Evolutionary conservation across 352 stramenopile species (phyloP).

Genomic region (Peronospora farinosa): DNA sequence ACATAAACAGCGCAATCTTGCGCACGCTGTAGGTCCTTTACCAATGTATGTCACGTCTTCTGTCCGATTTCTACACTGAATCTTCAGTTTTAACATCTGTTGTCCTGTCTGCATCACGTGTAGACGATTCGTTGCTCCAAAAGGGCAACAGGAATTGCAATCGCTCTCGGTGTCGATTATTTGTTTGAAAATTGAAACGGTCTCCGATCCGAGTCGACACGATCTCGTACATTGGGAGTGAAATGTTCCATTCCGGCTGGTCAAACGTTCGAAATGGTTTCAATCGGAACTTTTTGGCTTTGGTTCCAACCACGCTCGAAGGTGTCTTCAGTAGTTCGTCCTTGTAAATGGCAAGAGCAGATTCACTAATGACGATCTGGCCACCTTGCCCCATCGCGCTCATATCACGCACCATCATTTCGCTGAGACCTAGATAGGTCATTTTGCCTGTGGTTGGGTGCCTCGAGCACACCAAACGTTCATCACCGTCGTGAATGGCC

Average conservation of each 20-base stretch:
- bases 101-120: constrained; percentile 11
- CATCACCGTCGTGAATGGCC: constrained; percentile 67
- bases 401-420: constrained; percentile 64
- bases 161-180: constrained; percentile 11
- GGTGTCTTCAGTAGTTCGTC: constrained; percentile 26
- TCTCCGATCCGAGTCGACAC: constrained; percentile 35
- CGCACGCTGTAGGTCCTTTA: too few species aligned
- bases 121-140: constrained; percentile 20
- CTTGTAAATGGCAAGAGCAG: constrained; percentile 39
- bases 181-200: constrained; percentile 27
- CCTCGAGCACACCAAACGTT: constrained; percentile 52
- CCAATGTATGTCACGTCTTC: too few species aligned
- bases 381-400: constrained; percentile 56
- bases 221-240: constrained; percentile 38
- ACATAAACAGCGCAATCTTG: too few species aligned
- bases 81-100: too few species aligned
- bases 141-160: constrained; percentile 25
- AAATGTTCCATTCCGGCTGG: constrained; percentile 33
- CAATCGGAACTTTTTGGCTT: constrained; percentile 30
- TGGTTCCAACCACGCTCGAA: not conserved
- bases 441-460: constrained; percentile 74
- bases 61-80: too few species aligned
- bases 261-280: constrained; percentile 30
- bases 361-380: constrained; percentile 63
- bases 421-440: constrained; percentile 63